These are phyloP conservation scores for Cyclostephanos tholiformis DNA, from an alignment of 108 stramenopile species.

Conservation along the genomic window DNA sequence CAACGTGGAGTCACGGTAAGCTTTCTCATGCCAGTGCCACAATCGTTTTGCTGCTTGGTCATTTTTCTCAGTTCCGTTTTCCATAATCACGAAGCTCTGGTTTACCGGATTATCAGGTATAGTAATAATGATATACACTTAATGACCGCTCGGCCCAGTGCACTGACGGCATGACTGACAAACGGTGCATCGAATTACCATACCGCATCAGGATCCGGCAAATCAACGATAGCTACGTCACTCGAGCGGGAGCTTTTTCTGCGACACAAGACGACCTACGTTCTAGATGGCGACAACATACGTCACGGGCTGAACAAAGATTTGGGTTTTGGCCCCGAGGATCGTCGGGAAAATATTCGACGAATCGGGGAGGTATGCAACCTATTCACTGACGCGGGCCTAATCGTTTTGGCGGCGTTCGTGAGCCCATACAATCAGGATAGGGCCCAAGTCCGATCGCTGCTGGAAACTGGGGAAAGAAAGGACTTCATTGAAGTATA, in stretches of 20 bases:
- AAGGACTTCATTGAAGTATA: conserved; percentile 82
- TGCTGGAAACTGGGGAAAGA: conserved; percentile 49
- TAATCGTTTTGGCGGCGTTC: conserved; percentile 89
- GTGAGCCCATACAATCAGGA: conserved; percentile 86
- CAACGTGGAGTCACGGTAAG: conserved; percentile 44
- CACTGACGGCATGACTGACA: no score
- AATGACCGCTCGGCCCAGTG: not conserved
- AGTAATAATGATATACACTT: not conserved
- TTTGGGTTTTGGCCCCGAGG: conserved; percentile 78
- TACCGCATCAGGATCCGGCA: conserved; percentile 42
- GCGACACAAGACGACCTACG: conserved; percentile 40
- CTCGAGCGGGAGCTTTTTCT: conserved; percentile 43
- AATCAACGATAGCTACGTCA: conserved; percentile 57
- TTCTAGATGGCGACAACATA: conserved; percentile 88
- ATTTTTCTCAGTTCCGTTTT: not conserved
- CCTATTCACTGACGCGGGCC: conserved; percentile 86
- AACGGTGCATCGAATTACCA: not conserved
- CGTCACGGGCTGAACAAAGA: conserved; percentile 86
- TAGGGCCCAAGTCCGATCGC: conserved; percentile 68
- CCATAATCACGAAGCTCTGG: conserved; percentile 38
- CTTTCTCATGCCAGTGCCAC: conserved; percentile 3
- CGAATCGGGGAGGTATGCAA: conserved; percentile 88
- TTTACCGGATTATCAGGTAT: conserved; percentile 55
- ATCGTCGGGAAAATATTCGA: conserved; percentile 92
- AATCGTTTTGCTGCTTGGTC: not conserved